These are phyloP conservation scores for Citrus sinensis DNA, from an alignment of 345 rosid genomes.

Conservation along the genomic window DNA sequence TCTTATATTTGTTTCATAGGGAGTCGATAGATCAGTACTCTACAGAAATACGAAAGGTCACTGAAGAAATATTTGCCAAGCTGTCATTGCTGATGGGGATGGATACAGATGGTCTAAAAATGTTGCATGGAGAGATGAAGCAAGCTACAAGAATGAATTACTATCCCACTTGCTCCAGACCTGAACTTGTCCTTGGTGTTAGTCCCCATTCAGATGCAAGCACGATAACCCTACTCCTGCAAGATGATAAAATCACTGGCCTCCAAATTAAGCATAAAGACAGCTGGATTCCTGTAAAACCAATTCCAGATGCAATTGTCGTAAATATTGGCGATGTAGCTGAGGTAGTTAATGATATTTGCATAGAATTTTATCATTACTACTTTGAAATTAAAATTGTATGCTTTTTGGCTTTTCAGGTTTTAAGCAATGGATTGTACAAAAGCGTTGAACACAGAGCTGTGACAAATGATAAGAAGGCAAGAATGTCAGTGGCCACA, in stretches of 20 bases:
- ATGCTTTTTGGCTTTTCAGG: background rate
- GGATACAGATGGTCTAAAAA: conserved; percentile 14
- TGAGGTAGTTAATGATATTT: conserved; percentile 11
- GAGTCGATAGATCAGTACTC: conserved; percentile 22
- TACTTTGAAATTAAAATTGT: background rate
- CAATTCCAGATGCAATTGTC: conserved; percentile 23
- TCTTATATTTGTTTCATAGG: background rate
- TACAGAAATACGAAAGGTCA: background rate
- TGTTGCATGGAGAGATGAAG: conserved; percentile 15
- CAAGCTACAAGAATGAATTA: conserved; percentile 27
- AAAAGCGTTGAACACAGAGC: conserved; percentile 34
- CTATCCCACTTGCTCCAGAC: conserved; percentile 27
- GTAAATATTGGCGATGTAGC: conserved; percentile 25
- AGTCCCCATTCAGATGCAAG: conserved; percentile 25
- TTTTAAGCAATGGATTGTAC: conserved; percentile 27
- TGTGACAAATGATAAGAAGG: conserved; percentile 13
- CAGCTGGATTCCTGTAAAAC: conserved; percentile 30
- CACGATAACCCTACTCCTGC: conserved; percentile 23
- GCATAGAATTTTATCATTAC: background rate
- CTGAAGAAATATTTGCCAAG: conserved; percentile 1
- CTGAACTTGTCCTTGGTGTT: conserved; percentile 22
- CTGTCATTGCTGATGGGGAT: conserved; percentile 19
- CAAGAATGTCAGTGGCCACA: conserved; percentile 23
- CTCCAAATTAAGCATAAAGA: conserved; percentile 27
- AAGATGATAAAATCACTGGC: conserved; percentile 25